Conservation (phyloP, 2,329 filamentous ascomycete species). For the Chalaropsis thielavioides region DNA sequence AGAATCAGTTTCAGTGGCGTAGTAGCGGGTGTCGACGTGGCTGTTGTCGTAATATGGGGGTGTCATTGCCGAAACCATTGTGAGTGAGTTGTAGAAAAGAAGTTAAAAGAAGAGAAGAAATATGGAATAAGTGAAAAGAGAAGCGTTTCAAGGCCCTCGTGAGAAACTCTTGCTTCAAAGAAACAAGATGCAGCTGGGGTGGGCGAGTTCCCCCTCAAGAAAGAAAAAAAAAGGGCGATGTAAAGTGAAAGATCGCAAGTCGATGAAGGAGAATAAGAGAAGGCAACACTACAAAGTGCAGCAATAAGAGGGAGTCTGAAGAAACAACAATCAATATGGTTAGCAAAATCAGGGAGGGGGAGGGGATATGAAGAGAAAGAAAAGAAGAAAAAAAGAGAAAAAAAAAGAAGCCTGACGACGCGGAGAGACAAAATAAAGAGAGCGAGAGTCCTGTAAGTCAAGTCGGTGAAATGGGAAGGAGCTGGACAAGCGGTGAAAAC, state of each 20-base stretch:
- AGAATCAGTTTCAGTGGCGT: background rate
- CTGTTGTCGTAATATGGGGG: constrained; percentile 3
- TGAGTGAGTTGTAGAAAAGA: background rate
- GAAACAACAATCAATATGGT: too few relatives aligned
- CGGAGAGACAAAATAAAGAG: background rate
- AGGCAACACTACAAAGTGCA: background rate
- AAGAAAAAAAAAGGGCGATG: background rate
- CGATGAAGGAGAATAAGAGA: background rate
- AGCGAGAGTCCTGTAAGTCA: background rate
- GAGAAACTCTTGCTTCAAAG: background rate
- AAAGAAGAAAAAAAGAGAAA: background rate
- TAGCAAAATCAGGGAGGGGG: background rate
- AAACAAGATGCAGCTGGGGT: background rate
- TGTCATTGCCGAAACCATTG: constrained; percentile 13
- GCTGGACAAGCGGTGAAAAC: constrained; percentile 6
- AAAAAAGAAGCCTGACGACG: background rate
- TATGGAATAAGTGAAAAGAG: background rate
- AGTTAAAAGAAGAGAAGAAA: constrained; percentile 1
- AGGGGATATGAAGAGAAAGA: background rate
- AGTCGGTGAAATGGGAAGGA: constrained; percentile 4
- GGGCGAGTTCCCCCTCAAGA: background rate
- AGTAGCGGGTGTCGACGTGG: constrained; percentile 2
- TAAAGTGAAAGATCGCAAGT: background rate
- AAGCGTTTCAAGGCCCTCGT: background rate
- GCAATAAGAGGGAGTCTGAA: background rate